Base-by-base conservation (phyloP, 2,329 filamentous ascomycete genomes). In the Cephalotrichum gorgonifer region DNA sequence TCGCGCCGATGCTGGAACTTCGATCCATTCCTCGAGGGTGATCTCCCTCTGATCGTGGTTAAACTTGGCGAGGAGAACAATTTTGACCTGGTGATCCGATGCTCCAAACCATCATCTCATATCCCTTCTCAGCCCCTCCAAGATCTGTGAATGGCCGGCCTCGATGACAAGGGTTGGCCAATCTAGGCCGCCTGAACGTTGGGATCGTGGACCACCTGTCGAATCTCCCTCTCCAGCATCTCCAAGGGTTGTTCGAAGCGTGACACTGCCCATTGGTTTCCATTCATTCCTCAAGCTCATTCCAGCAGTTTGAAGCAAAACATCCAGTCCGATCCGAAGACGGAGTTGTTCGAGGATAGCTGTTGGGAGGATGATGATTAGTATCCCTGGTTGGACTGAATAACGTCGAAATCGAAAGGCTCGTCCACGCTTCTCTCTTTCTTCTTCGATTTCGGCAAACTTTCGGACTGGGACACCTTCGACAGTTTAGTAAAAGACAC, bases 71-170 rank as follows among this genome's bases (percentile, higher is more conserved):
- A 53, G 44, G 17, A 51, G 17, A 15, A 51, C 49, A 17, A 53
- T 53, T 39, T 53, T 51, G 22, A 53, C 51, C 25, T 51, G 15
- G 38, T 53, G 51, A 31, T 50, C 30, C 27, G 49, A 51, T 22
- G 38, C 27, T 5, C 30, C 20, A 42, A 53, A 53, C 51, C 51
- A 51, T 49, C 51, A 47, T 43, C 44, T 44, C 49, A 53, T 51
- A 25, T 47, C 43, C 11, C 22, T 42, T 33, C 49, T 27, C 26
- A 53, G 20, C 15, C 39, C 23, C 22, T 38, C 17, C 15, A 53
- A 28, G 11, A 17, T 20, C 20, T 50, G 28, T 35, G 49, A 47
- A 25, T 47, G 23, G 6, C 49, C 49, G 8, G 43, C 25, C 15
- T 50, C 43, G 30, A 50, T 50, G n/a, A 50, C 49, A 11, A 50